Base-by-base conservation (phyloP, 2,329 filamentous ascomycete species). In the Aspergillus sergii region DNA sequence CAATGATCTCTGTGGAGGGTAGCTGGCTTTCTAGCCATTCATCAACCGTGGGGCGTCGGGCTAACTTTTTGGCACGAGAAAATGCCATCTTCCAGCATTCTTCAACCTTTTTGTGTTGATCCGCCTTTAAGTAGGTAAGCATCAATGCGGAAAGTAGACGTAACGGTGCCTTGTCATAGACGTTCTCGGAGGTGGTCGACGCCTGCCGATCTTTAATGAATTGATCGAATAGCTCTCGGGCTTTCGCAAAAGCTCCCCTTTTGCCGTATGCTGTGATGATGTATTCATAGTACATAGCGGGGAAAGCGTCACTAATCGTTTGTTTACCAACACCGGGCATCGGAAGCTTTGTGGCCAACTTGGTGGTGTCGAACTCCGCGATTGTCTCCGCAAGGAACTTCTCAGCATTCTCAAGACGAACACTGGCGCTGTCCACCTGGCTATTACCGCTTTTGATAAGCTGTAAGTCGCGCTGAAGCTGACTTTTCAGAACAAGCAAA, bases 21-120 rank as follows among this genome's bases (percentile, higher is more conserved):
- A 62, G 60, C 11, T 43, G 64, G 62, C 21, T 36, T 57, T 65
- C 60, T 61, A 65, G 59, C 66, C 62, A 64, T 62, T 64, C 62
- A 55, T 66, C 68, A 64, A 77, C 68, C 2, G 72, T 71, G 2
- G 80, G 75, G 11, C 71, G 79, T 28, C 73, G 73, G 51, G 70
- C 82, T 51, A 80, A 76, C 43, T 80, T 76, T 59, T 83, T 78
- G 1, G 85, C 86, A 64, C 84, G 83, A 6, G 81, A 69, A 61
- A 90, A 83, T 2, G 88, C 84, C 30, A 89, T 75, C 1, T 84
- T 68, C 92, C 93, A 97, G 57, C 86, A 88, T 53, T 84, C 76
- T 65, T 87, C 84, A 23, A 94, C 88, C 58, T 86, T 83, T 6
- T 84, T 80, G 67, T 87, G 85, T 26, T 88, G 82, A 45, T 82